These are phyloP conservation scores for Aspergillus hiratsukae DNA, from an alignment of 2,329 filamentous ascomycete species.

Conservation along the genomic window DNA sequence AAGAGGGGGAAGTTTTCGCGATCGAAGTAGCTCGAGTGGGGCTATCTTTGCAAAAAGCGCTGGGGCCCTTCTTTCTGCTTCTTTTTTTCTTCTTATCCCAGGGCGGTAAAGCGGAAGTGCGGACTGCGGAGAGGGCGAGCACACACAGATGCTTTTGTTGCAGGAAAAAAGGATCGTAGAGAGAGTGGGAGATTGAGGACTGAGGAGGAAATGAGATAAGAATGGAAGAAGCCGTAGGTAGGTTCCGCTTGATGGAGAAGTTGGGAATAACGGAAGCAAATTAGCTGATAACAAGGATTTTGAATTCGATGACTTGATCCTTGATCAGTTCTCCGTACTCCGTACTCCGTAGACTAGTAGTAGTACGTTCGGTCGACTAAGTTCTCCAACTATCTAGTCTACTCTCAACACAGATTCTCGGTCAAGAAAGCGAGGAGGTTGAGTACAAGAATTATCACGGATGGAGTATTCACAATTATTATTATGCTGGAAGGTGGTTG, in stretches of 20 bases:
- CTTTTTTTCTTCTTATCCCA: constrained; percentile 2
- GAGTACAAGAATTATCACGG: background rate
- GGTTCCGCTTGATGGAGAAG: background rate
- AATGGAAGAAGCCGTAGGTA: background rate
- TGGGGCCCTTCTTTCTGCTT: constrained; percentile 13
- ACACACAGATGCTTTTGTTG: background rate
- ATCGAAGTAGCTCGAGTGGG: constrained; percentile 36
- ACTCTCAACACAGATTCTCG: background rate
- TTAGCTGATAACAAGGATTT: background rate
- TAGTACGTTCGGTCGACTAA: background rate
- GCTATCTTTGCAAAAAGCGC: constrained; percentile 27
- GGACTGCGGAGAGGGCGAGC: constrained; percentile 5
- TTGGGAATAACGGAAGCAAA: constrained; percentile 1
- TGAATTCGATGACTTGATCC: background rate
- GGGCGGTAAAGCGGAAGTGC: constrained; percentile 12
- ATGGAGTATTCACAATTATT: background rate
- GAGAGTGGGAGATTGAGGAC: background rate
- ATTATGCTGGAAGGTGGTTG: background rate
- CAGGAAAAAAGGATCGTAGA: background rate
- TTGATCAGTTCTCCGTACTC: no score
- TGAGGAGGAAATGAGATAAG: background rate
- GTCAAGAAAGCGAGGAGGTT: background rate
- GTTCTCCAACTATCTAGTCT: background rate
- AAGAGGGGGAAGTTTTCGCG: constrained; percentile 26
- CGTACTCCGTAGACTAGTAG: background rate